Percentiles rank a stretch among this genome's conserved stretches.
Conservation (phyloP, 148 eudicot species). For the Hydrangea macrophylla region DNA sequence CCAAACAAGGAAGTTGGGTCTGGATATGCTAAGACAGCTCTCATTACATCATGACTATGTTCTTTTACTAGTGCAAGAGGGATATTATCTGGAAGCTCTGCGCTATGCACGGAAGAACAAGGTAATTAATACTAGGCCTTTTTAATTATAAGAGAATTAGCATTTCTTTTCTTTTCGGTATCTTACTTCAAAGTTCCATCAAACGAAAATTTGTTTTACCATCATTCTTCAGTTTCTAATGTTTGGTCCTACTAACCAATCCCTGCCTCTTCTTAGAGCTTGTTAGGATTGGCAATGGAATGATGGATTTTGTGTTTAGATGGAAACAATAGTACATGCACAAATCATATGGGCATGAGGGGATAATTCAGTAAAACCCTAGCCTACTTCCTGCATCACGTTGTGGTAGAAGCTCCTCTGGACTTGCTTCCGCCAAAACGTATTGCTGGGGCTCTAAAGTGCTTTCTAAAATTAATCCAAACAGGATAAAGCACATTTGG, state of each 20-base stretch:
- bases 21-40: constrained; percentile 86
- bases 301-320: too few species aligned
- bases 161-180: not conserved
- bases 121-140: constrained; percentile 33
- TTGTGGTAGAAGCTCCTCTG: too few species aligned
- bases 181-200: not conserved
- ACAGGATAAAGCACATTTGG: too few species aligned
- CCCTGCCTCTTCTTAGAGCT: not conserved
- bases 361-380: too few species aligned
- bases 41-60: constrained; percentile 81
- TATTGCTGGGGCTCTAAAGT: too few species aligned
- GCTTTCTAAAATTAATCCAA: too few species aligned
- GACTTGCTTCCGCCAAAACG: too few species aligned
- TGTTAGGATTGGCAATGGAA: too few species aligned
- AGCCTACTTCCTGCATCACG: too few species aligned
- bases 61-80: constrained; percentile 68
- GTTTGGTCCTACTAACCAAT: not conserved
- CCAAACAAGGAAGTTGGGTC: constrained; percentile 75
- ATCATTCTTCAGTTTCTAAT: not conserved
- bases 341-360: too few species aligned
- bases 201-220: not conserved
- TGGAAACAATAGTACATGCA: too few species aligned
- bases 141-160: not conserved
- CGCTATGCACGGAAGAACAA: constrained; percentile 85
- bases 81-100: constrained; percentile 87